Evolutionary conservation across 345 rosid species (phyloP), one percentile per base, ranked within the genome.

Genomic region (Hypericum perforatum): DNA sequence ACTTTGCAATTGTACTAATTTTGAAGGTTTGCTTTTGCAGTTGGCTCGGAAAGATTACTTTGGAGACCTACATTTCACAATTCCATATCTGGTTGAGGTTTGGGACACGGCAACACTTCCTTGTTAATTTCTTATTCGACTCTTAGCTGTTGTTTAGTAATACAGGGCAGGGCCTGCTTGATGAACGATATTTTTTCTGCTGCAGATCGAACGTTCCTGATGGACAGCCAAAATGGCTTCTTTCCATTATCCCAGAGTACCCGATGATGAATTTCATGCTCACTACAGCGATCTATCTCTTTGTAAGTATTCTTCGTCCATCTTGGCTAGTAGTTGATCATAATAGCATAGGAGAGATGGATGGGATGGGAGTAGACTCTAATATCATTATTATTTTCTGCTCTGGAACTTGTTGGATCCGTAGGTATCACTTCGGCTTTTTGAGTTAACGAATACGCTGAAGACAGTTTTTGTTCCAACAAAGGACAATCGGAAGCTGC

Each of bases 171-270:
- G 13, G 7, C 29, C 7, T 22, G 32, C 32, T 22, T 22, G 32
- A 22, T 22, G 32, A 22, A 1, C 4, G 32, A 22, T 4, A 22
- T 22, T 22, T 16, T 32, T 11, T 9, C 16, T 12, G n/a, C 16
- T 74, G 70, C 88, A 88, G 95, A 74, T 83, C 95, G 5, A 78
- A 88, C 68, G 8, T 74, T 43, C 82, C 98, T 59, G 77, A 85
- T 58, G 98, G 98, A 60, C 98, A 92, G 69, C 98, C 96, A 16
- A 92, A 92, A 68, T 92, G 98, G 98, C 98, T 92, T 62, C 94
- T 88, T 68, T 81, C 82, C 49, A 10, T 92, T 12, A 74, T 92
- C 72, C 98, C 98, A 5, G 89, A 76, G 66, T 83, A 81, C 68
- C 98, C 98, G 7, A 13, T 88, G 75, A 82, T 92, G 9, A 92